phyloP scores from a whole-genome alignment of 768 basidiomycete species.

The Lactifluus volemus region DNA sequence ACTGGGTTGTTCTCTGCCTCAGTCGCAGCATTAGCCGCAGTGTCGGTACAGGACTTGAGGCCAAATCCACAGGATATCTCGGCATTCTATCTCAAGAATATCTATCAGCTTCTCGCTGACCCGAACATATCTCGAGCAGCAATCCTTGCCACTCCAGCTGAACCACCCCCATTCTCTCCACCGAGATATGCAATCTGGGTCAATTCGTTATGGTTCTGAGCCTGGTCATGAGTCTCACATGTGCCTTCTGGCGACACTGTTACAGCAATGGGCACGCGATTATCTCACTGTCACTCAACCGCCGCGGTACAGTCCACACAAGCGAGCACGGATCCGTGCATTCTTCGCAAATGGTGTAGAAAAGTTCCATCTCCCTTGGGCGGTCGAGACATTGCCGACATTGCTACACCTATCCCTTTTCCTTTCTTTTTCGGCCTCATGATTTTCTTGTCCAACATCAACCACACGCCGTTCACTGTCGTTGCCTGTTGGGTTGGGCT shows the following conservation, averaged over 20 bases:
- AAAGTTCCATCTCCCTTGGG: not conserved
- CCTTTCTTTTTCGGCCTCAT: conserved; percentile 13
- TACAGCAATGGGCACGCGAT: conserved; percentile 1
- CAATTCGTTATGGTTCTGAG: conserved; percentile 6
- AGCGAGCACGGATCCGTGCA: not conserved
- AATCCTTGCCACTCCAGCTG: not conserved
- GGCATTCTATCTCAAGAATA: not conserved
- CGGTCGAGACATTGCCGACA: not conserved
- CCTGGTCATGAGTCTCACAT: not conserved
- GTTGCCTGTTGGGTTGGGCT: not conserved
- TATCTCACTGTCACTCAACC: not conserved
- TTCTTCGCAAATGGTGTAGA: conserved; percentile 1
- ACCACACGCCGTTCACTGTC: not conserved
- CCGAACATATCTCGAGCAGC: not conserved
- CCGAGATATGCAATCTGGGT: not conserved
- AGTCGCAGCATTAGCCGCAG: not conserved
- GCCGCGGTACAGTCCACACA: not conserved
- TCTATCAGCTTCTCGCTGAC: not conserved
- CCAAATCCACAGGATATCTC: not conserved
- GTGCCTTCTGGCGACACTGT: not conserved
- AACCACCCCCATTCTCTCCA: not conserved
- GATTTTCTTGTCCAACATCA: not conserved
- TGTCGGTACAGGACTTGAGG: not conserved
- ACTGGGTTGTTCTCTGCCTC: conserved; percentile 10
- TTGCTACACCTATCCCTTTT: conserved; percentile 11